Conservation (phyloP, 2,329 filamentous ascomycete genomes). For the Hypomyces perniciosus region DNA sequence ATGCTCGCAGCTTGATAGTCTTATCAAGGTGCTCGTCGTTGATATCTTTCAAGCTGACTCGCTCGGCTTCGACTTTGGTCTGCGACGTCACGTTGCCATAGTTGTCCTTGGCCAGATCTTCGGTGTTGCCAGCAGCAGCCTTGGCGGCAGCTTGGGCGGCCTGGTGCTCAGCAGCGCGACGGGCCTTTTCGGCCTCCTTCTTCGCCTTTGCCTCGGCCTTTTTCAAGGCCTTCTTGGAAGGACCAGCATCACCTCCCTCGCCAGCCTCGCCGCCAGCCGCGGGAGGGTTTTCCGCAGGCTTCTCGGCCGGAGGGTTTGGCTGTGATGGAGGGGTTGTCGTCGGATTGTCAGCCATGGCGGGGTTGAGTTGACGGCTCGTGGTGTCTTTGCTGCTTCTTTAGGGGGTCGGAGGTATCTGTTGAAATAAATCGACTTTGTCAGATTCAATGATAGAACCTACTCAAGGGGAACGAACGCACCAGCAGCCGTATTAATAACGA, state of each 20-base stretch:
- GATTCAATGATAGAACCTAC: no score
- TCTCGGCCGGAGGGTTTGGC: not conserved
- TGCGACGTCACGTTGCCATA: constrained; percentile 67
- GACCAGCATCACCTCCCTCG: constrained; percentile 3
- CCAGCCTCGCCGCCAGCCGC: not conserved
- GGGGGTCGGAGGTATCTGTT: no score
- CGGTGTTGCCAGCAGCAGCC: constrained; percentile 58
- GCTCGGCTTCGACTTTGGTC: constrained; percentile 50
- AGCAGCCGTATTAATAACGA: no score
- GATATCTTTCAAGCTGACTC: constrained; percentile 58
- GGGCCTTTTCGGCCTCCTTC: constrained; percentile 77
- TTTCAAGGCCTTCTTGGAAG: constrained; percentile 65
- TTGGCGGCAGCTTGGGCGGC: constrained; percentile 63
- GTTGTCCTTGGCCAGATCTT: constrained; percentile 66
- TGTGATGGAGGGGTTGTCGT: not conserved
- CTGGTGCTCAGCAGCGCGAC: constrained; percentile 66
- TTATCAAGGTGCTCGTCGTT: constrained; percentile 60
- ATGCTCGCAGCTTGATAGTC: constrained; percentile 69
- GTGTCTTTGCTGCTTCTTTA: no score
- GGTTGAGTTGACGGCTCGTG: not conserved
- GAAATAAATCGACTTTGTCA: no score
- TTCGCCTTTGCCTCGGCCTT: constrained; percentile 82
- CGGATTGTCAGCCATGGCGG: constrained; percentile 8
- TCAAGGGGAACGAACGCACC: no score
- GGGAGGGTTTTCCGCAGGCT: not conserved